These are phyloP conservation scores for Senecio squalidus DNA, from an alignment of 140 eudicot species.

Conservation along the genomic window DNA sequence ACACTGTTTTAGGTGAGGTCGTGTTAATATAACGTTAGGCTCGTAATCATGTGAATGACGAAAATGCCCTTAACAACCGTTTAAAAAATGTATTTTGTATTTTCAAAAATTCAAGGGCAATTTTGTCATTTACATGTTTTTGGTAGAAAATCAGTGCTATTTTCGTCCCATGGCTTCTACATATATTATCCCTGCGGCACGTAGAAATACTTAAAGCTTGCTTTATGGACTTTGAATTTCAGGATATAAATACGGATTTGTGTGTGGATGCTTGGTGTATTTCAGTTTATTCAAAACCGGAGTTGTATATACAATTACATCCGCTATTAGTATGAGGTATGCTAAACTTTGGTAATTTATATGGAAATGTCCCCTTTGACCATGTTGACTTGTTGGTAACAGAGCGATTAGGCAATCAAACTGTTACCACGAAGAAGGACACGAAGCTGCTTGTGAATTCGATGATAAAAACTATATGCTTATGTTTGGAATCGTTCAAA, in stretches of 20 bases:
- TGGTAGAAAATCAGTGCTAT: neutral
- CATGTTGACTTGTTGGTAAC: neutral
- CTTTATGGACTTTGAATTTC: slow-evolving; percentile 4
- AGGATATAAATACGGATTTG: slow-evolving; percentile 38
- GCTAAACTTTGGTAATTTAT: slow-evolving; percentile 4
- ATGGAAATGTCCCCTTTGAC: neutral
- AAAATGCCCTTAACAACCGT: no score
- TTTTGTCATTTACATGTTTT: neutral
- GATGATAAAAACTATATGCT: slow-evolving; percentile 42
- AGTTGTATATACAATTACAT: slow-evolving; percentile 35
- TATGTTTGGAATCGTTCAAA: slow-evolving; percentile 57
- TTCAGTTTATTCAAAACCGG: slow-evolving; percentile 39
- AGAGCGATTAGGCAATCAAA: slow-evolving; percentile 66
- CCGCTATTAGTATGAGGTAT: slow-evolving; percentile 33
- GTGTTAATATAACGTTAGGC: neutral
- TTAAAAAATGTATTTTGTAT: neutral
- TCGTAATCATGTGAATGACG: neutral
- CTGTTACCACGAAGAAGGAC: slow-evolving; percentile 69
- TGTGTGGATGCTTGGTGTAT: slow-evolving; percentile 34
- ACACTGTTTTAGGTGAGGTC: slow-evolving; percentile 43
- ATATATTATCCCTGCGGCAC: no score
- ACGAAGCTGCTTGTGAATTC: slow-evolving; percentile 47
- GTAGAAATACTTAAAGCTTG: no score
- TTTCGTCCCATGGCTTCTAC: neutral
- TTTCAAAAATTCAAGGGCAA: no score